Percentiles rank a stretch among this genome's conserved stretches.
Conservation (phyloP, 495 filamentous ascomycete genomes). For the Lepidopterella palustris region DNA sequence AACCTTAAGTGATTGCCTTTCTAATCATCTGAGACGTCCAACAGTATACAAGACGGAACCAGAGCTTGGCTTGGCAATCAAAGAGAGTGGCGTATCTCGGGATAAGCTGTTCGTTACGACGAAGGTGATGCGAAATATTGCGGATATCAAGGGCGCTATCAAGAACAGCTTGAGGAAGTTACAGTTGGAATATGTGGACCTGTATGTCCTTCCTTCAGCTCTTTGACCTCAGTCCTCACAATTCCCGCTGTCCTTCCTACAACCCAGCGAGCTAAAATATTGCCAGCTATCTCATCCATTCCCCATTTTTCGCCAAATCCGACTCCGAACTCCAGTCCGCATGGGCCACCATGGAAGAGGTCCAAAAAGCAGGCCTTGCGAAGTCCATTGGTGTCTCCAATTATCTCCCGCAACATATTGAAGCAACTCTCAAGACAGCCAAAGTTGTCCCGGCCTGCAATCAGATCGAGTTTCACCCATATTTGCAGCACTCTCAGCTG, state of each 20-base stretch:
- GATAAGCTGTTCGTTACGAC: constrained; percentile 70
- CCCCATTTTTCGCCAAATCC: constrained; percentile 60
- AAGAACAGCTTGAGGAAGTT: constrained; percentile 66
- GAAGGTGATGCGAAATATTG: constrained; percentile 57
- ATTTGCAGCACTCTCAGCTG: constrained; percentile 70
- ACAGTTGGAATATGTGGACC: constrained; percentile 72
- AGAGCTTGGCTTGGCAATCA: constrained; percentile 69
- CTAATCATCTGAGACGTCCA: not conserved
- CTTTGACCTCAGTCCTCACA: not conserved
- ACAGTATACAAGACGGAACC: constrained; percentile 71
- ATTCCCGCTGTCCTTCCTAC: not conserved
- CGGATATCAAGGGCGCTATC: constrained; percentile 60
- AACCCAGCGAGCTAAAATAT: not conserved
- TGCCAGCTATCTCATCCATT: constrained; percentile 67
- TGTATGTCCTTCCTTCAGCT: constrained; percentile 38
- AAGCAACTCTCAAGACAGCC: constrained; percentile 60
- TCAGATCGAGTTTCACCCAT: constrained; percentile 86
- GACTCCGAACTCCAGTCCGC: constrained; percentile 58
- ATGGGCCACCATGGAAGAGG: constrained; percentile 72
- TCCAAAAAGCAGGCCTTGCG: constrained; percentile 63
- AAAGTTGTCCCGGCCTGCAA: constrained; percentile 63
- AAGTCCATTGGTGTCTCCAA: constrained; percentile 83
- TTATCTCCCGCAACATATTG: constrained; percentile 61
- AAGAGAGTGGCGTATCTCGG: constrained; percentile 57
- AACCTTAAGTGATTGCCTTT: too few relatives aligned